A percentile compares a stretch with the other conserved stretches of the same genome.
phyloP scores from a whole-genome alignment of 176 grass and related monocot species.

The Hyparrhenia diplandra region DNA sequence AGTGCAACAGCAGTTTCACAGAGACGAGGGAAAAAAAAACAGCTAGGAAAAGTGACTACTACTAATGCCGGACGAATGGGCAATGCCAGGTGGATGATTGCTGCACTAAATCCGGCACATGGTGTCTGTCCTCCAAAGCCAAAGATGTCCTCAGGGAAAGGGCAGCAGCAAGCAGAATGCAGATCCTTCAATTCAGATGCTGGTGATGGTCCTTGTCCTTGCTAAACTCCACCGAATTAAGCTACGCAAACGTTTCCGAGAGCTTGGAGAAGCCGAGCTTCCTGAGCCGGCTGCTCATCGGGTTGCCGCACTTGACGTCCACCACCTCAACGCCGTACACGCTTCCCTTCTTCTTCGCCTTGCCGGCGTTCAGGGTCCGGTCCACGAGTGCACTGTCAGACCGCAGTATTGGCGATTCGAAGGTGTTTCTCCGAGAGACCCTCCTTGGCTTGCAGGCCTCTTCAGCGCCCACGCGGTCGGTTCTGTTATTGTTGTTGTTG shows the following conservation, averaged over 20 bases:
- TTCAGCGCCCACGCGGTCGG: conserved; percentile 17
- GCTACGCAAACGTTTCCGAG: conserved; percentile 83
- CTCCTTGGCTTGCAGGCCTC: conserved; percentile 47
- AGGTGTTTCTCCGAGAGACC: conserved; percentile 32
- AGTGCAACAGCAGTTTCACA: neutral
- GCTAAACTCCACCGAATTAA: neutral
- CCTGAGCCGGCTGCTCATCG: conserved; percentile 82
- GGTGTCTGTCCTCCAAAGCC: conserved; percentile 7
- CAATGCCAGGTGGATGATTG: conserved; percentile 1
- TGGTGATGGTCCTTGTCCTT: neutral
- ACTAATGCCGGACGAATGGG: neutral
- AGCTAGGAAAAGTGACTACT: neutral
- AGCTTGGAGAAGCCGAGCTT: conserved; percentile 99
- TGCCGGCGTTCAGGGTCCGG: conserved; percentile 15
- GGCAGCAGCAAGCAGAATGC: neutral
- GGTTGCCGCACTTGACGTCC: conserved; percentile 77
- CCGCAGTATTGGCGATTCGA: conserved; percentile 45
- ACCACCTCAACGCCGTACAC: conserved; percentile 67
- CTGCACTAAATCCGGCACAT: conserved; percentile 2
- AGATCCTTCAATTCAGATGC: conserved; percentile 26
- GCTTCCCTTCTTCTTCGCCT: conserved; percentile 65
- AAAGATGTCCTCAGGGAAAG: neutral
- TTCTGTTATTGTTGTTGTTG: conserved; percentile 17
- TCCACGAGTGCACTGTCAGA: conserved; percentile 35
- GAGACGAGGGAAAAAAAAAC: neutral